phyloP scores from a whole-genome alignment of 352 stramenopile species.

The Phytopythium sindhum region DNA sequence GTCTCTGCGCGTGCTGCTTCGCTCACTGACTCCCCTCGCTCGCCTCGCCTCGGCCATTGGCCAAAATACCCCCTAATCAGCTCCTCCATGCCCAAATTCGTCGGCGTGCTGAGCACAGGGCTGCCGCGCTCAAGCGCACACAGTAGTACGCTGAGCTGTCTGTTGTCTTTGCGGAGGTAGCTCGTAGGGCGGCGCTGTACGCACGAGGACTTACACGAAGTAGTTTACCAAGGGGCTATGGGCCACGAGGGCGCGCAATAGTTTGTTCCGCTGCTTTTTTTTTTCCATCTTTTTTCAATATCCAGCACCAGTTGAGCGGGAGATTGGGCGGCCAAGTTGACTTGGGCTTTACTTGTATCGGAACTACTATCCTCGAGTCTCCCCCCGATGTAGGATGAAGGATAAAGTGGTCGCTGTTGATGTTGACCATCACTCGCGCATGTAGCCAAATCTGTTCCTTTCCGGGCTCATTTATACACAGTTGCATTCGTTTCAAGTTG shows the following conservation, averaged over 20 bases:
- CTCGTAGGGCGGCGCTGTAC: background rate
- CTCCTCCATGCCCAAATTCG: background rate
- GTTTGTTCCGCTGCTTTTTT: background rate
- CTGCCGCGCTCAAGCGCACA: background rate
- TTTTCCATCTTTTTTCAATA: background rate
- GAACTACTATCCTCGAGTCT: too few relatives aligned
- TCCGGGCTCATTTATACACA: background rate
- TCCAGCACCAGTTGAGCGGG: background rate
- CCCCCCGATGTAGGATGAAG: background rate
- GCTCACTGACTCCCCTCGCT: background rate
- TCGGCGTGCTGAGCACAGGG: background rate
- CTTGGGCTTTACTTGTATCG: background rate
- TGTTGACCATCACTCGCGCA: conserved; percentile 4
- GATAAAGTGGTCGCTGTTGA: background rate
- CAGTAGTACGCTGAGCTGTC: background rate
- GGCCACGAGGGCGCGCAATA: background rate
- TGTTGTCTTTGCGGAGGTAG: too few relatives aligned
- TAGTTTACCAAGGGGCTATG: background rate
- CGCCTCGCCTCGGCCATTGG: background rate
- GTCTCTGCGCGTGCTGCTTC: background rate
- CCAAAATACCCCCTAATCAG: background rate
- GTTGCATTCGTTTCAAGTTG: background rate
- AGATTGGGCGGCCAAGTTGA: too few relatives aligned
- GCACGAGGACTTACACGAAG: background rate
- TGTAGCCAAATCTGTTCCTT: conserved; percentile 7